Evolutionary conservation across 2,329 filamentous ascomycete genomes (phyloP).

Genomic region (Colletotrichum destructivum): DNA sequence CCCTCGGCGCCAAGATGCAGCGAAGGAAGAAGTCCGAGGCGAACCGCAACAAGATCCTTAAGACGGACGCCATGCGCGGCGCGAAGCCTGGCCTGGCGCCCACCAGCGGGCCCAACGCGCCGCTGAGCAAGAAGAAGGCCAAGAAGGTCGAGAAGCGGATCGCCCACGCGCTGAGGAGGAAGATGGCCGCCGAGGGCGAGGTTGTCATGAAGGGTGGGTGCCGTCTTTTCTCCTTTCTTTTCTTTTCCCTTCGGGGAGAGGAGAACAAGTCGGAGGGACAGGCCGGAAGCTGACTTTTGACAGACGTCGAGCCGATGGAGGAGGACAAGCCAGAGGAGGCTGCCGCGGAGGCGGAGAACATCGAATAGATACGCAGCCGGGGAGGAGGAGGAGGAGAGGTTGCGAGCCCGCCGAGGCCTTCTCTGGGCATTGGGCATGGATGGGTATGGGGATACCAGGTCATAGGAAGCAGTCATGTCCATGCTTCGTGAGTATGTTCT

Average conservation of each 20-base stretch:
- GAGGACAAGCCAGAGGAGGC: constrained; percentile 4
- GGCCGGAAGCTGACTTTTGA: neutral
- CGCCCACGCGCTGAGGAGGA: constrained; percentile 67
- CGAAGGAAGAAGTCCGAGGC: constrained; percentile 59
- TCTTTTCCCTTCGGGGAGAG: neutral
- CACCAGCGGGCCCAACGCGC: constrained; percentile 67
- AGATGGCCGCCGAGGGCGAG: constrained; percentile 65
- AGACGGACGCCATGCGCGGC: constrained; percentile 63
- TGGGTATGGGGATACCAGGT: neutral
- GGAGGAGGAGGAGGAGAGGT: too few relatives aligned
- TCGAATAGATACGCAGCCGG: constrained; percentile 1
- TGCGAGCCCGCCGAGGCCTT: too few relatives aligned
- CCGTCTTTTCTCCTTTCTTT: too few relatives aligned
- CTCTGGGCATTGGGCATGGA: neutral
- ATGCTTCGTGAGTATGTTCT: constrained; percentile 34
- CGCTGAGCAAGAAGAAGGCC: constrained; percentile 69
- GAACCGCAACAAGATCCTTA: constrained; percentile 57
- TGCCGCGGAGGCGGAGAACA: constrained; percentile 32
- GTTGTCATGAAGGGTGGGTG: constrained; percentile 63
- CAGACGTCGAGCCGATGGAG: constrained; percentile 9
- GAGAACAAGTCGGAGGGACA: neutral
- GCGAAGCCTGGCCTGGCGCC: constrained; percentile 68
- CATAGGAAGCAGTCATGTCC: constrained; percentile 23
- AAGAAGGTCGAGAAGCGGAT: constrained; percentile 70
- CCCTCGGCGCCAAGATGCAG: constrained; percentile 60